These are phyloP conservation scores for Saccharum spontaneum DNA, from an alignment of 176 grass and related monocot genomes.

Conservation along the genomic window DNA sequence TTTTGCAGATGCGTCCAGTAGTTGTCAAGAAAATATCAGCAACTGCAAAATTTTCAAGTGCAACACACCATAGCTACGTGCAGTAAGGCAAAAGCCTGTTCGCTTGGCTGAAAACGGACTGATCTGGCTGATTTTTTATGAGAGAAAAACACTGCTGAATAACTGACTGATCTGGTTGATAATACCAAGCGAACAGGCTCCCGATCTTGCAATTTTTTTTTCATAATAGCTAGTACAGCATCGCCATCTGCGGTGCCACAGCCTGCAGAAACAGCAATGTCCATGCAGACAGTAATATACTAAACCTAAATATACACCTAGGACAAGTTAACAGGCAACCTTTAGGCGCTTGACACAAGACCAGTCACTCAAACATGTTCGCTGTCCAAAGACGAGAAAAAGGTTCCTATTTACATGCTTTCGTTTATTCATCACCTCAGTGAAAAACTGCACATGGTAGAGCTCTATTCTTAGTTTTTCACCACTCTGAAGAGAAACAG, in stretches of 20 bases:
- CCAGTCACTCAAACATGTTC: constrained; percentile 39
- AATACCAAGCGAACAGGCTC: no score
- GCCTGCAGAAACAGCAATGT: constrained; percentile 18
- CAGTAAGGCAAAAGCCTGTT: not conserved
- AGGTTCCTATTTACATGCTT: constrained; percentile 48
- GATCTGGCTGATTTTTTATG: no score
- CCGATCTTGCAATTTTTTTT: not conserved
- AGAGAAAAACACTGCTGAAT: no score
- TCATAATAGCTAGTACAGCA: constrained; percentile 7
- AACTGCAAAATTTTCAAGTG: not conserved
- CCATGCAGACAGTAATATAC: constrained; percentile 6
- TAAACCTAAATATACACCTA: constrained; percentile 17
- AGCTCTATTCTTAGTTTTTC: constrained; percentile 46
- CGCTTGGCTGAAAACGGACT: no score
- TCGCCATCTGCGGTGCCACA: not conserved
- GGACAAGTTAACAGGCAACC: constrained; percentile 9
- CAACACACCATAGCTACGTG: no score
- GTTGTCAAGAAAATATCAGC: not conserved
- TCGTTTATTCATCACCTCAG: constrained; percentile 38
- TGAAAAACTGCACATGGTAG: constrained; percentile 25
- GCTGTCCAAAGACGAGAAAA: constrained; percentile 16
- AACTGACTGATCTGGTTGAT: no score
- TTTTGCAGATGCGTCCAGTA: not conserved
- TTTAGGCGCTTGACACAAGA: constrained; percentile 25
- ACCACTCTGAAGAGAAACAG: not conserved